These are phyloP conservation scores for Akebia trifoliata DNA, from an alignment of 164 flowering plant genomes.

Conservation along the genomic window DNA sequence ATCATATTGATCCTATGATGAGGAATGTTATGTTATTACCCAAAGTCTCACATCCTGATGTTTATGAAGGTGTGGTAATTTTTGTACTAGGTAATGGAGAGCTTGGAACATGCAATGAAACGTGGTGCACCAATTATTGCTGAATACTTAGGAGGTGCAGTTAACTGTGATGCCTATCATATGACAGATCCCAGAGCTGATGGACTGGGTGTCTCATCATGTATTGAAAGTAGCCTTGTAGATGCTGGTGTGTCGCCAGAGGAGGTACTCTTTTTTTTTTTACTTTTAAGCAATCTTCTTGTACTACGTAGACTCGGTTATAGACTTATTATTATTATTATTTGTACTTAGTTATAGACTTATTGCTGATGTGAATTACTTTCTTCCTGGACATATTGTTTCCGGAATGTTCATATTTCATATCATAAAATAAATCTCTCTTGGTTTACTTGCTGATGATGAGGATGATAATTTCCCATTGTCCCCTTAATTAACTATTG, in stretches of 20 bases:
- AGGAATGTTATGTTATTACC: neutral
- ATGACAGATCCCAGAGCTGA: conserved; percentile 98
- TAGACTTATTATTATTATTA: neutral
- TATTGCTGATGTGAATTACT: too few relatives aligned
- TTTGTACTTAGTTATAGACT: neutral
- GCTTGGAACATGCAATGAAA: conserved; percentile 97
- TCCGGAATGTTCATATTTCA: too few relatives aligned
- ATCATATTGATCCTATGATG: neutral
- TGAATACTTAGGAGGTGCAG: conserved; percentile 89
- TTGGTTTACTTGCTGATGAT: too few relatives aligned
- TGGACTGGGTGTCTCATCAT: conserved; percentile 92
- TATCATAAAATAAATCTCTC: too few relatives aligned
- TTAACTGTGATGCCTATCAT: conserved; percentile 95
- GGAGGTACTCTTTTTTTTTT: conserved; percentile 49
- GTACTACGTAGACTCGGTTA: neutral
- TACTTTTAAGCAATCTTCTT: neutral
- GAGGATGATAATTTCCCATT: too few relatives aligned
- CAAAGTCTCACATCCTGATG: neutral
- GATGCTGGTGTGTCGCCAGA: conserved; percentile 94
- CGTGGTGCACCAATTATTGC: conserved; percentile 89
- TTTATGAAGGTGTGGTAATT: neutral
- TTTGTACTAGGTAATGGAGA: conserved; percentile 79
- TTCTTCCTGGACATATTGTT: too few relatives aligned
- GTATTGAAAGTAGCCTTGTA: conserved; percentile 74
- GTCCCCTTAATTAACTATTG: too few relatives aligned